Percentiles rank a stretch among this genome's conserved stretches.
Conservation (phyloP, 352 stramenopile genomes). For the Phytophthora melonis region DNA sequence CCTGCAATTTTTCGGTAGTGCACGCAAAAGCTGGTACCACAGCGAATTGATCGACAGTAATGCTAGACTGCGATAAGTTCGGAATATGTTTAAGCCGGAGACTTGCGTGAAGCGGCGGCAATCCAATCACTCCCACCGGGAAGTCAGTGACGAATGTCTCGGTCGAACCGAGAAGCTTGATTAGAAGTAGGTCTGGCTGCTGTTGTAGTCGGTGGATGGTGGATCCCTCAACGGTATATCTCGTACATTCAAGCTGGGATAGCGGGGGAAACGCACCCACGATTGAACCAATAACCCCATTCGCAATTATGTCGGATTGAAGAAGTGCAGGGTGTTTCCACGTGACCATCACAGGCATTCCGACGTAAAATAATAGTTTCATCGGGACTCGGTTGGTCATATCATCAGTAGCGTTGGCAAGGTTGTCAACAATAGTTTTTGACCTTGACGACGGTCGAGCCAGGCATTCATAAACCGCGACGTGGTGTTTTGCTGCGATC, state of each 20-base stretch:
- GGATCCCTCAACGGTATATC: neutral
- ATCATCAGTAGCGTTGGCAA: neutral
- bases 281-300: neutral
- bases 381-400: neutral
- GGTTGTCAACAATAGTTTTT: neutral
- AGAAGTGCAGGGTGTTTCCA: neutral
- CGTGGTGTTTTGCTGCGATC: neutral
- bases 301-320: neutral
- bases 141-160: slow-evolving; percentile 10
- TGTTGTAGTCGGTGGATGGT: neutral
- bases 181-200: neutral
- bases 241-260: neutral
- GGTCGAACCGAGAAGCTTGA: neutral
- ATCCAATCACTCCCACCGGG: slow-evolving; percentile 11
- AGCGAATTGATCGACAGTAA: slow-evolving; percentile 35
- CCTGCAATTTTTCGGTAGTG: slow-evolving; percentile 40
- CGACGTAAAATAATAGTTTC: neutral
- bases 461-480: neutral
- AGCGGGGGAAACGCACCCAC: neutral
- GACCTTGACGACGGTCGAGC: neutral
- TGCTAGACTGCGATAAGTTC: slow-evolving; percentile 9
- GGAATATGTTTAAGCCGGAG: neutral
- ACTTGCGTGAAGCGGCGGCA: slow-evolving; percentile 1
- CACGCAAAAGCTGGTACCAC: slow-evolving; percentile 33
- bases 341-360: neutral